phyloP scores from a whole-genome alignment of 2,329 filamentous ascomycete species.

The Aspergillus glaucus region DNA sequence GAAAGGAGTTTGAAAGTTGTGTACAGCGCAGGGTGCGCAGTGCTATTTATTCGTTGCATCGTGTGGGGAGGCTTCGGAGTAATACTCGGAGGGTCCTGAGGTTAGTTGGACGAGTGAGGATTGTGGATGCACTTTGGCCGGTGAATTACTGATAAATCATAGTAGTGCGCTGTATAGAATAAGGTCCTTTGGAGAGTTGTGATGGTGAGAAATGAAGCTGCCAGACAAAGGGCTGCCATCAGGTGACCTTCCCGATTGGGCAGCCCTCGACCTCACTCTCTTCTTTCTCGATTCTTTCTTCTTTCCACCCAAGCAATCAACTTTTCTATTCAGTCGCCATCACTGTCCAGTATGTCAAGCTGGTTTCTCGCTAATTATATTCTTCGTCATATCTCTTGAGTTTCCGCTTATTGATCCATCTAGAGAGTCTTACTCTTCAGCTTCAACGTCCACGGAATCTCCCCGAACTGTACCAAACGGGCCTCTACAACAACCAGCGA shows the following conservation, averaged over 20 bases:
- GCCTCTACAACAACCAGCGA: too few species aligned
- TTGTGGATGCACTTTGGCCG: background rate
- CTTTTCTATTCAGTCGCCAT: too few species aligned
- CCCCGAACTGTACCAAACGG: too few species aligned
- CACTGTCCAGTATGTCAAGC: too few species aligned
- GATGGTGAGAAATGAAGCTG: background rate
- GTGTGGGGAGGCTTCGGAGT: conserved; percentile 7
- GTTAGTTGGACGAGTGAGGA: conserved; percentile 1
- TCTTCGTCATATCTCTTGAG: too few species aligned
- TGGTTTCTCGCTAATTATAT: too few species aligned
- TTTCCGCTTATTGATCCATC: too few species aligned
- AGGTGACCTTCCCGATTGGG: background rate
- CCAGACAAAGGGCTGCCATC: background rate
- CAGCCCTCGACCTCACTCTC: background rate
- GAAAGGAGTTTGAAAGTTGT: too few species aligned
- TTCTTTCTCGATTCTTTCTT: background rate
- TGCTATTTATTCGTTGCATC: conserved; percentile 4
- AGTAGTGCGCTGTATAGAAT: background rate
- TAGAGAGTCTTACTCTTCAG: too few species aligned
- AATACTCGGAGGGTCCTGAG: conserved; percentile 15
- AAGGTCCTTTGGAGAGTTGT: background rate
- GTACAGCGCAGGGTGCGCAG: background rate
- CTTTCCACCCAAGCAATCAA: background rate
- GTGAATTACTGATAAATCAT: background rate
- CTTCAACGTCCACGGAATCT: too few species aligned